phyloP scores from a whole-genome alignment of 768 basidiomycete genomes.

The Clathrus columnatus region DNA sequence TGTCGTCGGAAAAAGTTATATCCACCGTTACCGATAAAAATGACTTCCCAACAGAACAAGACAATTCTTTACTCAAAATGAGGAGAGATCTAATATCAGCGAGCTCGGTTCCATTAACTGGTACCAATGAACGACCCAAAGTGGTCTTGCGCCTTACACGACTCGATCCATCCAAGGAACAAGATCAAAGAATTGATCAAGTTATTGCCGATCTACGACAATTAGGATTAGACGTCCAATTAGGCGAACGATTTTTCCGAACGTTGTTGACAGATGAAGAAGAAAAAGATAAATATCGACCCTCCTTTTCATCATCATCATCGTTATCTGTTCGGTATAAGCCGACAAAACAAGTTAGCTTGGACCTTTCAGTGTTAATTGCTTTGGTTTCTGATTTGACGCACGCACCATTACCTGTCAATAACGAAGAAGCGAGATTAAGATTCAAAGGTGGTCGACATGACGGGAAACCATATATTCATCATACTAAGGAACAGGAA shows the following conservation, averaged over 20 bases:
- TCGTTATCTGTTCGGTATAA: slow-evolving; percentile 19
- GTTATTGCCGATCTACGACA: slow-evolving; percentile 47
- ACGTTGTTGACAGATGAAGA: not conserved
- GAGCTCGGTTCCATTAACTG: slow-evolving; percentile 27
- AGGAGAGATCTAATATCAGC: slow-evolving; percentile 60
- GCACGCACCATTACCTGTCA: slow-evolving; percentile 55
- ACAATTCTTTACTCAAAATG: slow-evolving; percentile 68
- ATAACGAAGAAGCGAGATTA: slow-evolving; percentile 45
- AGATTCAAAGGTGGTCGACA: too few relatives aligned
- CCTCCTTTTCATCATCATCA: slow-evolving; percentile 2
- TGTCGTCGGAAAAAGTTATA: slow-evolving; percentile 12
- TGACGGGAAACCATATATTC: slow-evolving; percentile 5
- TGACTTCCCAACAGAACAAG: slow-evolving; percentile 44
- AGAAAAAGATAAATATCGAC: too few relatives aligned
- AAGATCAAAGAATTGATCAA: slow-evolving; percentile 48
- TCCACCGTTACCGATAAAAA: slow-evolving; percentile 12
- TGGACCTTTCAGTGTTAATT: slow-evolving; percentile 79
- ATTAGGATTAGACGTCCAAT: slow-evolving; percentile 58
- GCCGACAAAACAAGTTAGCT: slow-evolving; percentile 58
- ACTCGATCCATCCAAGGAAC: slow-evolving; percentile 28
- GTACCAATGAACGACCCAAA: slow-evolving; percentile 31
- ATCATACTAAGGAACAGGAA: not conserved
- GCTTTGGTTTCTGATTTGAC: slow-evolving; percentile 79
- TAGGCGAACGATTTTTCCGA: slow-evolving; percentile 46
- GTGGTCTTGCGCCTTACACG: slow-evolving; percentile 65